Percentiles rank a stretch among this genome's conserved stretches.
phyloP scores from a whole-genome alignment of 495 filamentous ascomycete species.

The Symbiotaphrina buchneri region DNA sequence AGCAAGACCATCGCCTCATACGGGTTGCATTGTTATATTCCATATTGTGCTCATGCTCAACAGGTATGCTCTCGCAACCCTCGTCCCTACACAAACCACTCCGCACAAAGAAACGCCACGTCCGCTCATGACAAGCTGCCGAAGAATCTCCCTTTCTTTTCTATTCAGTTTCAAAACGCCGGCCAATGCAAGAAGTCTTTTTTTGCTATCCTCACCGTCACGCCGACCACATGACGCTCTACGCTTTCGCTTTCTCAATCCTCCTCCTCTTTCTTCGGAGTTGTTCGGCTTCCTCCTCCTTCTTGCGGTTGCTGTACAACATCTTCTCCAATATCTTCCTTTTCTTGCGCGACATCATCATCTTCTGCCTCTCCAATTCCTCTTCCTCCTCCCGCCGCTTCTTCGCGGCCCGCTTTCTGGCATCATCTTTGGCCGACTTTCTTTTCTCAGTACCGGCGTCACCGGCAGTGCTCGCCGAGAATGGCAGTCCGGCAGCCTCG shows the following conservation, averaged over 20 bases:
- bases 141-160: too few relatives aligned
- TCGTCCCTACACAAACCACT: too few relatives aligned
- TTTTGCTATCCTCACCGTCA: too few relatives aligned
- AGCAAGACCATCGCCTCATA: too few relatives aligned
- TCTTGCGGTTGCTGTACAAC: constrained; percentile 15
- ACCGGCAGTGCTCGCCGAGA: constrained; percentile 11
- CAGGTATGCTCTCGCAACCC: too few relatives aligned
- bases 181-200: too few relatives aligned
- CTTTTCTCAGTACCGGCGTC: constrained; percentile 4
- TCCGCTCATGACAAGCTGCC: too few relatives aligned
- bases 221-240: neutral
- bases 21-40: too few relatives aligned
- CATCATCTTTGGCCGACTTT: constrained; percentile 8
- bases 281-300: constrained; percentile 15
- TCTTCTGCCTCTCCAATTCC: constrained; percentile 17
- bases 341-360: constrained; percentile 18
- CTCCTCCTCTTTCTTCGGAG: constrained; percentile 5
- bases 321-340: constrained; percentile 22
- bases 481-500: constrained; percentile 41
- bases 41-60: too few relatives aligned
- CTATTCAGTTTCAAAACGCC: too few relatives aligned
- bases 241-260: constrained; percentile 8
- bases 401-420: constrained; percentile 10
- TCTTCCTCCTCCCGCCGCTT: constrained; percentile 15
- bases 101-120: too few relatives aligned